Evolutionary conservation across 352 stramenopile genomes (phyloP), one percentile per base, ranked within the genome.

Genomic region (Pythium pyrilobum): DNA sequence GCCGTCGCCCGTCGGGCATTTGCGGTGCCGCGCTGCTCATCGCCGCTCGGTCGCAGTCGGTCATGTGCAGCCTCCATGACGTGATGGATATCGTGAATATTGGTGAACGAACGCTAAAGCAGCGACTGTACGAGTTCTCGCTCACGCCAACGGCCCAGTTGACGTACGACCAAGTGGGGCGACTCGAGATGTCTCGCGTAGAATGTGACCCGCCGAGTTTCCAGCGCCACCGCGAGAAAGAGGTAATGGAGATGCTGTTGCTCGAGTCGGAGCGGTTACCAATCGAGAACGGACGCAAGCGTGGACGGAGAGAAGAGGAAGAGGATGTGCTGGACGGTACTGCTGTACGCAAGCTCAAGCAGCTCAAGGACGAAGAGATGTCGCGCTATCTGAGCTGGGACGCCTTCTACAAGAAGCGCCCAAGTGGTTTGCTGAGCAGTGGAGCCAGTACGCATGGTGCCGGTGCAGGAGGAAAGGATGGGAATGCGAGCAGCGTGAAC

Each of bases 11-110:
- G 0, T 97, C 96, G 11, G 97, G 97, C 21, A 97, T 99, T 48
- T 99, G 97, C 55, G 97, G 95, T 18, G 97, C 97, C 1, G 94
- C 96, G 20, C 74, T 99, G 10, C 73, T 99, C 16, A 98, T 99
- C 52, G 96, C 96, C 0, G 87, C 94, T 6, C 81, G 96, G n/a
- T 97, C 96, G 20, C 96, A 99, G 74, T 95, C 94, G 0, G 90
- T 97, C 33, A 92, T 81, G 62, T 92, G 87, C 56, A 92, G 66
- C 56, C 64, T 92, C 16, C 73, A 89, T 51, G 77, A 93, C 47
- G 83, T 93, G 21, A 90, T 90, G 72, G 80, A 90, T 47, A 94
- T 98, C 27, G 80, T 99, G 3, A 96, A 96, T 58, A 98, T 99
- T 36, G 97, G 95, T 62, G 96, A 98, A 45, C 77, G 96, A 33